phyloP scores from a whole-genome alignment of 331 rosid species.

The Quercus lobata region DNA sequence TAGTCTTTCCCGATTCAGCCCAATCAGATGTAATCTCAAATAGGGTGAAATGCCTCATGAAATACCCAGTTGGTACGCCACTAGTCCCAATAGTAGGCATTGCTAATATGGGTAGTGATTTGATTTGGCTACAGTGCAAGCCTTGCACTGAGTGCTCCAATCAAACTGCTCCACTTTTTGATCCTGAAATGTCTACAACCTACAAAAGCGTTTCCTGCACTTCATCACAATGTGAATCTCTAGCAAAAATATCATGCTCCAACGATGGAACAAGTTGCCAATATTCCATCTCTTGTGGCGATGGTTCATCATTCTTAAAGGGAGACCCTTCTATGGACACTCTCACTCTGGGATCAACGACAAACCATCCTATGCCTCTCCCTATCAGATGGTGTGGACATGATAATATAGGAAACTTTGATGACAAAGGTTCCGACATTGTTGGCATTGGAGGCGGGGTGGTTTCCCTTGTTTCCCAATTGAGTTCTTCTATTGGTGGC shows the following conservation, averaged over 20 bases:
- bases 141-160: too few species aligned
- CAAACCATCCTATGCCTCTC: background rate
- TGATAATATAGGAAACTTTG: slow-evolving; percentile 24
- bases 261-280: background rate
- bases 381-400: slow-evolving; percentile 36
- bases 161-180: too few species aligned
- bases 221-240: background rate
- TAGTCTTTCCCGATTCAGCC: too few species aligned
- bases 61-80: too few species aligned
- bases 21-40: too few species aligned
- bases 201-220: slow-evolving; percentile 7
- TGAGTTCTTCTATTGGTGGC: background rate
- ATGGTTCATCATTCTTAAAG: background rate
- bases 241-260: background rate
- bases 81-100: too few species aligned
- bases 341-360: slow-evolving; percentile 21
- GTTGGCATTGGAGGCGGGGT: slow-evolving; percentile 39
- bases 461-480: slow-evolving; percentile 33
- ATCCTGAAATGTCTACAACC: too few species aligned
- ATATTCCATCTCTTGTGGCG: background rate
- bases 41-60: too few species aligned
- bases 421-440: slow-evolving; percentile 1
- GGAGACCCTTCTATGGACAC: slow-evolving; percentile 36
- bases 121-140: too few species aligned
- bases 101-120: too few species aligned